These are phyloP conservation scores for Exserohilum turcica DNA, from an alignment of 2,329 filamentous ascomycete genomes.

Conservation along the genomic window DNA sequence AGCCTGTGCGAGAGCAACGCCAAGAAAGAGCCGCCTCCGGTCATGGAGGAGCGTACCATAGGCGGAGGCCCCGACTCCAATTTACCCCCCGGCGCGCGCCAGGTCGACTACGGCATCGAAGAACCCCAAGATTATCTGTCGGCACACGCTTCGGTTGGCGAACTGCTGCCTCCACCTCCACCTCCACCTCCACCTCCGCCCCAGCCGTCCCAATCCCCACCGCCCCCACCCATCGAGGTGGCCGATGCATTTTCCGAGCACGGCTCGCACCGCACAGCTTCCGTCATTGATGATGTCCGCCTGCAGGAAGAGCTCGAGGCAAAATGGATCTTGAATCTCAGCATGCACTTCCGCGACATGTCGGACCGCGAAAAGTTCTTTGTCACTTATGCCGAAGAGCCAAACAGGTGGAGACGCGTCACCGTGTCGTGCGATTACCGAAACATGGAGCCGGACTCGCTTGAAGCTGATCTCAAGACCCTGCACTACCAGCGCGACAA, in stretches of 20 bases:
- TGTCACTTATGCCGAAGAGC: slow-evolving; percentile 84
- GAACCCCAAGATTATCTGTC: slow-evolving; percentile 32
- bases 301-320: slow-evolving; percentile 82
- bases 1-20: slow-evolving; percentile 35
- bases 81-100: slow-evolving; percentile 42
- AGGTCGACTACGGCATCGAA: slow-evolving; percentile 40
- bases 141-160: slow-evolving; percentile 5
- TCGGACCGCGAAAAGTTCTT: slow-evolving; percentile 97
- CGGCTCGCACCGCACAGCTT: slow-evolving; percentile 40
- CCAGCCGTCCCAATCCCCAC: slow-evolving; percentile 11
- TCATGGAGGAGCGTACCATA: slow-evolving; percentile 28
- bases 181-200: slow-evolving; percentile 16
- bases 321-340: slow-evolving; percentile 94
- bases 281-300: slow-evolving; percentile 60
- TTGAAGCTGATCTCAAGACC: slow-evolving; percentile 80
- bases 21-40: slow-evolving; percentile 27
- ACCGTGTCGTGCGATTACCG: slow-evolving; percentile 95
- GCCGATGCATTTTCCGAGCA: slow-evolving; percentile 38
- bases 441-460: slow-evolving; percentile 74
- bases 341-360: slow-evolving; percentile 96
- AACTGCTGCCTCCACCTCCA: slow-evolving; percentile 1
- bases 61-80: slow-evolving; percentile 39
- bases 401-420: slow-evolving; percentile 80
- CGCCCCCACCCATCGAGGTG: slow-evolving; percentile 19
- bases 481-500: slow-evolving; percentile 89